These are phyloP conservation scores for Monosporozyma unispora DNA, from an alignment of 805 yeast genomes.

Conservation along the genomic window DNA sequence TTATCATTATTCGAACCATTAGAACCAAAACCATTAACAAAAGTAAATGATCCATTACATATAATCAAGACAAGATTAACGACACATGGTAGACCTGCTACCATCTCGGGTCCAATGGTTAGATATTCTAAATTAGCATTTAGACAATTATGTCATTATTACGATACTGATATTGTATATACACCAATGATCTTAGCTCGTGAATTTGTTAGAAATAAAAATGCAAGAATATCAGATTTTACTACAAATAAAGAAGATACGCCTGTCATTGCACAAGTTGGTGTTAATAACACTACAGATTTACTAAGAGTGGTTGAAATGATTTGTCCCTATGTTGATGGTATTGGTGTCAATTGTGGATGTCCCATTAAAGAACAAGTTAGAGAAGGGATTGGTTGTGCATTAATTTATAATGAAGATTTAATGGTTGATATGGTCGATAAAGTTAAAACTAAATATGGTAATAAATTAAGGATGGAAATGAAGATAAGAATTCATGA, in stretches of 20 bases:
- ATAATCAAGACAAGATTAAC: slow-evolving; percentile 39
- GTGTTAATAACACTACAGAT: slow-evolving; percentile 77
- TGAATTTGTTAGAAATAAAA: slow-evolving; percentile 78
- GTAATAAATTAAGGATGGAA: slow-evolving; percentile 66
- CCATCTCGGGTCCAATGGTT: slow-evolving; percentile 91
- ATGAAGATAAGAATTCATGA: slow-evolving; percentile 86
- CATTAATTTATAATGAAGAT: slow-evolving; percentile 77
- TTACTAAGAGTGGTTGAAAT: slow-evolving; percentile 73
- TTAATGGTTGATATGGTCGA: slow-evolving; percentile 74
- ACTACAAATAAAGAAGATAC: slow-evolving; percentile 64
- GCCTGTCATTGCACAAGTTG: slow-evolving; percentile 81
- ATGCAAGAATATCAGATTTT: slow-evolving; percentile 79
- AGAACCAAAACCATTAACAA: slow-evolving; percentile 26
- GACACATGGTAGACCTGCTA: slow-evolving; percentile 45
- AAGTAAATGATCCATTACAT: slow-evolving; percentile 43
- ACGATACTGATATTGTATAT: slow-evolving; percentile 73
- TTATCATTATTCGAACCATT: background rate
- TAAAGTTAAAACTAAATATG: slow-evolving; percentile 70
- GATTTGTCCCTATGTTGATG: slow-evolving; percentile 88
- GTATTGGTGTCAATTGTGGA: slow-evolving; percentile 92
- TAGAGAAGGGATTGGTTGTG: slow-evolving; percentile 95
- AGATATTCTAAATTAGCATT: slow-evolving; percentile 91
- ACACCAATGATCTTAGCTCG: slow-evolving; percentile 96
- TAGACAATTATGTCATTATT: slow-evolving; percentile 67
- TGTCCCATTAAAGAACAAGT: slow-evolving; percentile 95